Evolutionary conservation across 805 yeast genomes (phyloP).

Genomic region (Diddensiella transvaalensis): DNA sequence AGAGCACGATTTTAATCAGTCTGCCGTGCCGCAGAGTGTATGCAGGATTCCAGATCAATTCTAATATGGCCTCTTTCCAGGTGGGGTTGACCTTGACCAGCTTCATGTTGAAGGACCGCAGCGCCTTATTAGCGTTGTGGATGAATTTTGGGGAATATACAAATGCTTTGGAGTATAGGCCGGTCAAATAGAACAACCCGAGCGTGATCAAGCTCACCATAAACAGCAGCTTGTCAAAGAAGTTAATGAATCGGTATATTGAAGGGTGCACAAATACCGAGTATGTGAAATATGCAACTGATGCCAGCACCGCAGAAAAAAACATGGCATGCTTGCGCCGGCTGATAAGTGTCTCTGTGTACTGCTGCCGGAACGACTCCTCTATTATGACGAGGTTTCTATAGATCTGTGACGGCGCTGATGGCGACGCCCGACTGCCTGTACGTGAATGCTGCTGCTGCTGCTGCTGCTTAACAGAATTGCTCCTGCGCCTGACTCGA

Average conservation of each 20-base stretch:
- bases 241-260: conserved; percentile 34
- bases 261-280: conserved; percentile 34
- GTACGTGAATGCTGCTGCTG: background rate
- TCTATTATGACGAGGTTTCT: conserved; percentile 80
- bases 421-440: background rate
- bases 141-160: conserved; percentile 77
- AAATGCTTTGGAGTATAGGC: conserved; percentile 84
- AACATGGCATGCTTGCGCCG: conserved; percentile 62
- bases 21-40: conserved; percentile 46
- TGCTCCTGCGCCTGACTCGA: conserved; percentile 11
- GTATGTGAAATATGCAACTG: conserved; percentile 32
- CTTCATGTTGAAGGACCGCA: conserved; percentile 76
- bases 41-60: conserved; percentile 29
- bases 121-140: conserved; percentile 80
- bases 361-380: conserved; percentile 80
- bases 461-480: background rate
- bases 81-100: conserved; percentile 43
- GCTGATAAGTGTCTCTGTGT: conserved; percentile 62
- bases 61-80: conserved; percentile 27
- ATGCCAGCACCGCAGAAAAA: conserved; percentile 28
- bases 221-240: conserved; percentile 43
- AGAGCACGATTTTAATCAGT: conserved; percentile 75
- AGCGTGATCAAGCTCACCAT: conserved; percentile 62
- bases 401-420: conserved; percentile 52
- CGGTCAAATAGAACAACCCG: conserved; percentile 76